A percentile compares a stretch with the other conserved stretches of the same genome.
Conservation (phyloP, 2,329 filamentous ascomycete genomes). For the Colletotrichum falcatum region DNA sequence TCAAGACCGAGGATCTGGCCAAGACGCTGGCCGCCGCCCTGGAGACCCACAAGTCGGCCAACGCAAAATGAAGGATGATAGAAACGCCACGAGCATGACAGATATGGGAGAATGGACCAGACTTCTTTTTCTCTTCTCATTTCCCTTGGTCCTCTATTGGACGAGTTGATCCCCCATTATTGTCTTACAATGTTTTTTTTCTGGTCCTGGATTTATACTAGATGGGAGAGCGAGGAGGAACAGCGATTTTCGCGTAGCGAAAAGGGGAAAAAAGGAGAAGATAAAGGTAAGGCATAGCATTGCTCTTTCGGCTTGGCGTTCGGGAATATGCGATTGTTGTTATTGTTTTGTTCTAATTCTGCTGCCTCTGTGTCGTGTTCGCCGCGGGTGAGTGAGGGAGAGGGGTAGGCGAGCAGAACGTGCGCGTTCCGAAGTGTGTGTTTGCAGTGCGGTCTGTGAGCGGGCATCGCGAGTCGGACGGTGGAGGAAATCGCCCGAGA, state of each 20-base stretch:
- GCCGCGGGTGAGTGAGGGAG: not conserved
- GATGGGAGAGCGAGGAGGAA: constrained; percentile 21
- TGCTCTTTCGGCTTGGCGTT: constrained; percentile 37
- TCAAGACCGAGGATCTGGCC: constrained; percentile 73
- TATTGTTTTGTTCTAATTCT: not conserved
- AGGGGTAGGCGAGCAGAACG: not conserved
- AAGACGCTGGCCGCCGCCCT: constrained; percentile 29
- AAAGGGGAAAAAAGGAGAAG: not conserved
- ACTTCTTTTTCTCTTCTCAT: not conserved
- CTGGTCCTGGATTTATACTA: constrained; percentile 32
- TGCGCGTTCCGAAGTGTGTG: not conserved
- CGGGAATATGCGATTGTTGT: constrained; percentile 2
- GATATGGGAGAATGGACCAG: constrained; percentile 26
- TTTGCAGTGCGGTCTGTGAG: too few species aligned
- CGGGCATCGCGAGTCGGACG: not conserved
- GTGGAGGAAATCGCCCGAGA: not conserved
- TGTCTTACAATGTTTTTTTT: constrained; percentile 12
- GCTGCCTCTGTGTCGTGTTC: not conserved
- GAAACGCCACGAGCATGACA: constrained; percentile 17
- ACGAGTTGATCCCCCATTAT: constrained; percentile 5
- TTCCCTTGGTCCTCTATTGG: not conserved
- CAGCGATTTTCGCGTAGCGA: constrained; percentile 23
- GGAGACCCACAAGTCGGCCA: constrained; percentile 61
- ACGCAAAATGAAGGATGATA: constrained; percentile 59
- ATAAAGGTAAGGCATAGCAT: constrained; percentile 41